Evolutionary conservation across 768 basidiomycete genomes (phyloP), one percentile per base, ranked within the genome.

Genomic region (Leccinum variicolor): DNA sequence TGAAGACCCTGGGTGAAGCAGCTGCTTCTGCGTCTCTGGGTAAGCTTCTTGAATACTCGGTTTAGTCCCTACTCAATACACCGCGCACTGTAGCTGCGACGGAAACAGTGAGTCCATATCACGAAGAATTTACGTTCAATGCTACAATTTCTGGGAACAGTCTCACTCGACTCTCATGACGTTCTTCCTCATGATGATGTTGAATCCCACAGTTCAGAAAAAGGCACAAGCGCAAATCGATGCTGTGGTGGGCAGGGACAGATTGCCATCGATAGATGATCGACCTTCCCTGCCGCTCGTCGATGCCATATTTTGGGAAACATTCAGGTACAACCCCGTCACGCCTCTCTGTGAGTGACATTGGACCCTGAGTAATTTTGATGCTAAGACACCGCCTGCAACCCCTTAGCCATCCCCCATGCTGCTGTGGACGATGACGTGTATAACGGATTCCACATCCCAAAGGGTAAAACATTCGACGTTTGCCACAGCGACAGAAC

Each of bases 401-500:
- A 48, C n/a, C 21, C 23, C 8, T 1, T 14, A 64, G 71, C 62
- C 1, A 23, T 73, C 17, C 66, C 72, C 0, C 74, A 71, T 56
- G 47, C 56, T 8, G 41, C 65, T 1, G 74, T 75, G 2, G 60
- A 73, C 33, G 76, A 78, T 28, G 79, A 79, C 46, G 57, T 72
- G n/a, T 80, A 79, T 58, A 59, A 67, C 31, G 75, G 76, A 15
- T 79, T 79, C 56, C 66, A 78, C 10, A 85, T 86, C 50, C 83
- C 84, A 9, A 75, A 76, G 55, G 61, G 60, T 62, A 5, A 53
- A 26, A 26, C 6, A 36, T 39, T 4, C 1, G 3, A 26, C 7
- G 4, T 14, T 10, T 25, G 6, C n/a, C 39, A 0, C 10, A 17
- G 10, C 6, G 9, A 10, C 6, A 2, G 19, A 46, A 10, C 1